phyloP scores from a whole-genome alignment of 306 rosid genomes.

The Lablab purpureus region DNA sequence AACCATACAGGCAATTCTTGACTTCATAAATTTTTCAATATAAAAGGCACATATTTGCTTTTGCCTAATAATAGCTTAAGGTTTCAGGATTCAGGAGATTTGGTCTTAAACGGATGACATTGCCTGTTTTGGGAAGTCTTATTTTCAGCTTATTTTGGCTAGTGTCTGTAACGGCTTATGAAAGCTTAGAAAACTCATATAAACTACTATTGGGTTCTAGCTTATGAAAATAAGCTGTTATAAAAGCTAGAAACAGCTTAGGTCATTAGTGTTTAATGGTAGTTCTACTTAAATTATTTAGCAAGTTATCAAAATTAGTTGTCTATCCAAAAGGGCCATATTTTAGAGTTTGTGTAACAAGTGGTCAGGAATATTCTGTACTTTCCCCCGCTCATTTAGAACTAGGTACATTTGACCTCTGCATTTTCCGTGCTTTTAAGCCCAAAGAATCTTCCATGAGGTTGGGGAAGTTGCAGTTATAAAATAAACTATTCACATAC shows the following conservation, averaged over 20 bases:
- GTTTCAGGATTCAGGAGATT: background rate
- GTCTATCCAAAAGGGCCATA: background rate
- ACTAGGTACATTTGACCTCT: background rate
- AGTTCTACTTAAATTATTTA: background rate
- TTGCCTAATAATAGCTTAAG: background rate
- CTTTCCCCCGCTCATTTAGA: background rate
- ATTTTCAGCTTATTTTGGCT: background rate
- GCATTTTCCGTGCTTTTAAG: background rate
- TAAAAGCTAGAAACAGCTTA: background rate
- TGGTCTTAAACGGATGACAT: background rate
- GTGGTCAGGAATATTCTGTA: background rate
- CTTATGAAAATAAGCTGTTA: slow-evolving; percentile 7
- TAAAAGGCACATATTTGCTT: slow-evolving; percentile 3
- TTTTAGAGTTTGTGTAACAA: background rate
- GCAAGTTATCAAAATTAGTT: background rate
- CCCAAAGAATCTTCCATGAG: slow-evolving; percentile 7
- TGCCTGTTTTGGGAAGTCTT: slow-evolving; percentile 28
- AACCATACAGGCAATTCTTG: slow-evolving; percentile 84
- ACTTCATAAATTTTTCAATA: slow-evolving; percentile 37
- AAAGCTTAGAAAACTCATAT: background rate
- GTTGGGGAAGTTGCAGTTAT: background rate
- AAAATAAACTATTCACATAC: slow-evolving; percentile 1
- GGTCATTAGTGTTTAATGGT: background rate
- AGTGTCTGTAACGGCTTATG: background rate
- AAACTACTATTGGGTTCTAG: background rate